These are phyloP conservation scores for Calonectria pseudoreteaudii DNA, from an alignment of 2,329 filamentous ascomycete species.

Conservation along the genomic window DNA sequence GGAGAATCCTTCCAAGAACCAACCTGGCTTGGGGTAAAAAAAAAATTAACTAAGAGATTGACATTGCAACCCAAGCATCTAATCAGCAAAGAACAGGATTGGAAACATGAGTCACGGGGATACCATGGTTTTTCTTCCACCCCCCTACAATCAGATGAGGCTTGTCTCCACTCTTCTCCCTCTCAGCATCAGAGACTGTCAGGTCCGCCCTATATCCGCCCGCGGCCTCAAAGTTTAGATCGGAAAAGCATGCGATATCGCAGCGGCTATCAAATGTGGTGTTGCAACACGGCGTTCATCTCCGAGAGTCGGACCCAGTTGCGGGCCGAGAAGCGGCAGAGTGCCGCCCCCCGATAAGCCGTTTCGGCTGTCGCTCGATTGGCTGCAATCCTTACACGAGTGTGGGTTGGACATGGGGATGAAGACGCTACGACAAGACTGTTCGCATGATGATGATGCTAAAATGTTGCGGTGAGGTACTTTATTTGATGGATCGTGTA, in stretches of 20 bases:
- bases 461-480: background rate
- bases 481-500: background rate
- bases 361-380: background rate
- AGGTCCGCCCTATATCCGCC: constrained; percentile 10
- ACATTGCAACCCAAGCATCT: background rate
- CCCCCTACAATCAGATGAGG: background rate
- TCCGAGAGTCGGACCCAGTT: constrained; percentile 10
- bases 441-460: background rate
- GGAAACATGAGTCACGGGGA: constrained; percentile 4
- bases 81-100: background rate
- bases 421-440: background rate
- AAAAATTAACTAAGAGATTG: background rate
- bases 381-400: background rate
- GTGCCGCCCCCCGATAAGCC: background rate
- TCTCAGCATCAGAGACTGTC: background rate
- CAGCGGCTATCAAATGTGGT: background rate
- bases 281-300: background rate
- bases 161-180: constrained; percentile 1
- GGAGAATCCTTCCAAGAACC: background rate
- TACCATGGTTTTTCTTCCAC: background rate
- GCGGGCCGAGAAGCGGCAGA: constrained; percentile 5
- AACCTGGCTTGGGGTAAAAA: background rate
- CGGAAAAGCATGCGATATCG: constrained; percentile 17
- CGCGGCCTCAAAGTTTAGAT: background rate
- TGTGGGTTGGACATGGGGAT: background rate